Conservation (phyloP, 371 early-diverging fungal genomes). For the Rhizopus stolonifer region DNA sequence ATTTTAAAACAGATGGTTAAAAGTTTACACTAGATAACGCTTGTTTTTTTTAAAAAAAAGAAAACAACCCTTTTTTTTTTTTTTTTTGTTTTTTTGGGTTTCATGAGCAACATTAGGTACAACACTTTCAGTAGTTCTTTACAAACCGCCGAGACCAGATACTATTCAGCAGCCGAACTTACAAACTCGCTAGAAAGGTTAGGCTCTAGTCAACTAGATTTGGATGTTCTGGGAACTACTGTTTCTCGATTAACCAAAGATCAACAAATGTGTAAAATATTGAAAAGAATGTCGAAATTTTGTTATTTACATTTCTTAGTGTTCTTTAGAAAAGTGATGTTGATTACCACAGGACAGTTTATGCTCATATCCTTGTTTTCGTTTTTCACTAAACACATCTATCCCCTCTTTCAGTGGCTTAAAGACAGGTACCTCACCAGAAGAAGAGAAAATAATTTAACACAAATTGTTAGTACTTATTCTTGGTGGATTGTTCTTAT, state of each 20-base stretch:
- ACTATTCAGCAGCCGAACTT: background rate
- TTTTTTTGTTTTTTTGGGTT: background rate
- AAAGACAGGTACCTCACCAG: constrained; percentile 23
- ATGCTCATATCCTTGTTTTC: constrained; percentile 42
- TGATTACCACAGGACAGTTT: constrained; percentile 54
- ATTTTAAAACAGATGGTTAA: too few species aligned
- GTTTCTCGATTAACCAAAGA: constrained; percentile 18
- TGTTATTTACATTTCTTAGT: background rate
- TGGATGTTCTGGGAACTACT: constrained; percentile 27
- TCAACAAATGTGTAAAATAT: constrained; percentile 21
- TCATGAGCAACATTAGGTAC: background rate
- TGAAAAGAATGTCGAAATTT: too few species aligned
- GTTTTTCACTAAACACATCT: constrained; percentile 15
- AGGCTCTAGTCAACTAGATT: constrained; percentile 25
- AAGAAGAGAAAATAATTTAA: too few species aligned
- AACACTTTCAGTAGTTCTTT: background rate
- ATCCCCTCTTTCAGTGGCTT: constrained; percentile 26
- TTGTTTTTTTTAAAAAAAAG: background rate
- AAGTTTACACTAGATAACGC: too few species aligned
- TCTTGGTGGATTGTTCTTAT: constrained; percentile 21
- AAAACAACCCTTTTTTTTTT: background rate
- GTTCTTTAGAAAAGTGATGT: constrained; percentile 22
- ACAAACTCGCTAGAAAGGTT: constrained; percentile 21
- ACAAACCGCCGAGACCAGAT: background rate
- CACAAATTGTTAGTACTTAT: constrained; percentile 15